Conservation (phyloP, 441 rosid genomes). For the Arabidopsis lyrata region DNA sequence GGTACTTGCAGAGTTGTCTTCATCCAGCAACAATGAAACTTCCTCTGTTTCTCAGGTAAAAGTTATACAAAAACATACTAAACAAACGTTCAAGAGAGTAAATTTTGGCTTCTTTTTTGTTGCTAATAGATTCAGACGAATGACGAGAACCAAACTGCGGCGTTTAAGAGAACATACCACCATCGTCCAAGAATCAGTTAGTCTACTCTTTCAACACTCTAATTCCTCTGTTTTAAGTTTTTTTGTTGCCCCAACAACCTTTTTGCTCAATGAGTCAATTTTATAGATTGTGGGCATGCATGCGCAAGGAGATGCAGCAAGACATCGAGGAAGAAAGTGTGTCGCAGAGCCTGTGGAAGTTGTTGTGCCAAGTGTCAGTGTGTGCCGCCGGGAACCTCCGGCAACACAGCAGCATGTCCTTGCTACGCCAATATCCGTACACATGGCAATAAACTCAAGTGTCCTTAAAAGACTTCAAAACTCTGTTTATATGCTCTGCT, state of each 20-base stretch:
- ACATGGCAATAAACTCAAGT: slow-evolving; percentile 70
- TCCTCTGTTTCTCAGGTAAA: slow-evolving; percentile 40
- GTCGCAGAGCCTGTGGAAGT: slow-evolving; percentile 67
- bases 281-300: slow-evolving; percentile 58
- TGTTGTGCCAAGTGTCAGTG: slow-evolving; percentile 73
- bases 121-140: slow-evolving; percentile 38
- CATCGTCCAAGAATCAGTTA: slow-evolving; percentile 39
- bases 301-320: slow-evolving; percentile 67
- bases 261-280: neutral
- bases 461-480: slow-evolving; percentile 52
- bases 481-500: neutral
- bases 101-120: neutral
- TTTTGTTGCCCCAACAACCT: neutral
- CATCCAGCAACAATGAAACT: slow-evolving; percentile 31
- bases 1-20: slow-evolving; percentile 40
- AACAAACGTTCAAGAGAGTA: neutral
- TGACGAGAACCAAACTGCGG: slow-evolving; percentile 37
- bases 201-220: slow-evolving; percentile 11
- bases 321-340: slow-evolving; percentile 71
- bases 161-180: slow-evolving; percentile 36
- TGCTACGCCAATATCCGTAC: slow-evolving; percentile 72
- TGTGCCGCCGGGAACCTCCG: slow-evolving; percentile 80
- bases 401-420: slow-evolving; percentile 65
- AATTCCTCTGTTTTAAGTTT: slow-evolving; percentile 4
- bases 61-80: slow-evolving; percentile 4